phyloP scores from a whole-genome alignment of 2,329 filamentous ascomycete genomes.

The Aschersonia sp. region DNA sequence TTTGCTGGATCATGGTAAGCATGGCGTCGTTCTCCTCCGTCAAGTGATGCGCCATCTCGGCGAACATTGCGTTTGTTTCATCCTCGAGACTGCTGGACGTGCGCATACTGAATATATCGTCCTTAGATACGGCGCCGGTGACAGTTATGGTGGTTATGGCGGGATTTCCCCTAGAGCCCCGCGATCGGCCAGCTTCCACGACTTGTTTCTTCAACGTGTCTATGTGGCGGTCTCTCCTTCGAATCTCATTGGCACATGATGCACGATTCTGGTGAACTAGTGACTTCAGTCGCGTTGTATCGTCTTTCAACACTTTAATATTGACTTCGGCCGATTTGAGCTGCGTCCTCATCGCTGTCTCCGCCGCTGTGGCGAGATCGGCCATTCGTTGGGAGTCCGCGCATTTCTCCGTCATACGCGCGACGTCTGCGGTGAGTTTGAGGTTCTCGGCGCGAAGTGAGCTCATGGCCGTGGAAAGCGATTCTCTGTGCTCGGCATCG shows the following conservation, averaged over 20 bases:
- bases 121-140: conserved; percentile 35
- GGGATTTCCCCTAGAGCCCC: conserved; percentile 38
- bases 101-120: conserved; percentile 12
- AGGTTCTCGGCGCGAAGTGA: conserved; percentile 61
- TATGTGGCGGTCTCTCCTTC: conserved; percentile 80
- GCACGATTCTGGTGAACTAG: conserved; percentile 71
- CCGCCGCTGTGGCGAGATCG: conserved; percentile 51
- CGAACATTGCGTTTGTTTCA: conserved; percentile 86
- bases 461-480: conserved; percentile 64
- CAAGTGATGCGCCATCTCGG: conserved; percentile 65
- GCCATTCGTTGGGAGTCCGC: conserved; percentile 40
- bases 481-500: conserved; percentile 80
- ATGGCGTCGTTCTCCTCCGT: conserved; percentile 87
- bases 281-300: conserved; percentile 64
- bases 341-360: conserved; percentile 54
- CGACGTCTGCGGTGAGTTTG: conserved; percentile 56
- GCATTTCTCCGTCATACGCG: conserved; percentile 39
- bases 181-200: conserved; percentile 50
- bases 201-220: conserved; percentile 81
- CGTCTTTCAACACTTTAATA: conserved; percentile 67
- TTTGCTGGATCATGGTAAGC: conserved; percentile 55
- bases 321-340: conserved; percentile 61
- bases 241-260: conserved; percentile 79
- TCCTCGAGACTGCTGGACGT: conserved; percentile 55
- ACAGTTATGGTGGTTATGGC: conserved; percentile 43